phyloP scores from a whole-genome alignment of 352 stramenopile species.

The Nothophytophthora sp. region DNA sequence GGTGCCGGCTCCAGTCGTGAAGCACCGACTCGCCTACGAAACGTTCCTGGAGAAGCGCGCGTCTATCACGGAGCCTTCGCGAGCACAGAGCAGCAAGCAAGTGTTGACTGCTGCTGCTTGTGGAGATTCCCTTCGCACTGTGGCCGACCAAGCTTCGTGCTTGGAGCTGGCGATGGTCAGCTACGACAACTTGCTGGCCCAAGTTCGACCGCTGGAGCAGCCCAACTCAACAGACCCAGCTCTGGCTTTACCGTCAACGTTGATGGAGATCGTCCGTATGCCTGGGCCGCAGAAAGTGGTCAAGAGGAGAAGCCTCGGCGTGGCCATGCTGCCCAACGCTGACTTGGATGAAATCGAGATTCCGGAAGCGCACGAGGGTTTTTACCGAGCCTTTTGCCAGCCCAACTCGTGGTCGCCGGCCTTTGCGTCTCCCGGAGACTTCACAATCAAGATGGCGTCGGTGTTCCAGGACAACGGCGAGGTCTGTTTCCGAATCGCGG shows the following conservation, averaged over 20 bases:
- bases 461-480: conserved; percentile 42
- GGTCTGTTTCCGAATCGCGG: conserved; percentile 48
- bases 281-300: conserved; percentile 15
- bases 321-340: conserved; percentile 19
- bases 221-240: background rate
- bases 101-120: too few species aligned
- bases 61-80: conserved; percentile 1
- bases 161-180: conserved; percentile 22
- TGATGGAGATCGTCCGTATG: conserved; percentile 28
- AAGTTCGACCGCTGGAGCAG: conserved; percentile 20
- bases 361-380: conserved; percentile 60
- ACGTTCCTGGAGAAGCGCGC: conserved; percentile 31
- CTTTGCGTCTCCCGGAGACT: conserved; percentile 75
- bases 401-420: conserved; percentile 69
- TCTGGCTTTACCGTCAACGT: conserved; percentile 9
- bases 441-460: conserved; percentile 69
- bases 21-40: conserved; percentile 30
- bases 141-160: background rate
- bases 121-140: too few species aligned
- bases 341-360: conserved; percentile 66
- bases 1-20: background rate
- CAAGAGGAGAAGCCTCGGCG: conserved; percentile 18
- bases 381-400: conserved; percentile 70
- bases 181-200: conserved; percentile 21
- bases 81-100: too few species aligned